Base-by-base conservation (phyloP, 768 basidiomycete genomes). In the Kwoniella europaea region DNA sequence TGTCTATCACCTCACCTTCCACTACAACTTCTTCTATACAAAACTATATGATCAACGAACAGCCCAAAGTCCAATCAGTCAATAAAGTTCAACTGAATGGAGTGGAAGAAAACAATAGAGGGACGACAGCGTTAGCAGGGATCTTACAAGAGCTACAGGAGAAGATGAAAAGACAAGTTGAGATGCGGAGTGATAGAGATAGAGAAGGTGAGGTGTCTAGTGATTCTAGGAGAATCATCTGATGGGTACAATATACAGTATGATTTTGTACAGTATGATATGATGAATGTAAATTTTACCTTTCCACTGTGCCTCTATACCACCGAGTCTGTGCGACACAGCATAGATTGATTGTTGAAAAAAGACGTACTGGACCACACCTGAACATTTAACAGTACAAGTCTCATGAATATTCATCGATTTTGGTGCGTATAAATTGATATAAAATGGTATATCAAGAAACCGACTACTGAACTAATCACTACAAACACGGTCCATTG, bases 71-170 rank as follows among this genome's bases (percentile, higher is more conserved):
- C 22, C 50, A 43, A 29, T 53, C 43, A 20, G 69, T 46, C 5
- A 65, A 54, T 43, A 53, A 50, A 46, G 63, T 70, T 5, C 20
- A 65, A 42, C 44, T 70, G 3, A 29, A 53, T n/a, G 22, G 18
- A 3, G 42, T 53, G 29, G 29, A 13, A 52, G 41, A 13, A 10
- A 60, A 35, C 6, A 53, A 56, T 1, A 63, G 12, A 42, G 68
- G 68, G 9, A 70, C 68, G 5, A 65, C 35, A 12, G 68, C 68
- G 22, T 44, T 70, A 24, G 62, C 62, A 2, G 35, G 52, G 18
- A 70, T 70, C 13, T 54, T 70, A 22, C n/a, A 59, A 18, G 68
- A 70, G 24, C 27, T 70, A 13, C 54, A 70, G 22, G 46, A 64
- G 46, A 70, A 61, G 56, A 50, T 42, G 27, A 54, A n/a, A 61